A percentile compares a stretch with the other conserved stretches of the same genome.
Conservation (phyloP, 768 basidiomycete genomes). For the Tylopilus intermedius region DNA sequence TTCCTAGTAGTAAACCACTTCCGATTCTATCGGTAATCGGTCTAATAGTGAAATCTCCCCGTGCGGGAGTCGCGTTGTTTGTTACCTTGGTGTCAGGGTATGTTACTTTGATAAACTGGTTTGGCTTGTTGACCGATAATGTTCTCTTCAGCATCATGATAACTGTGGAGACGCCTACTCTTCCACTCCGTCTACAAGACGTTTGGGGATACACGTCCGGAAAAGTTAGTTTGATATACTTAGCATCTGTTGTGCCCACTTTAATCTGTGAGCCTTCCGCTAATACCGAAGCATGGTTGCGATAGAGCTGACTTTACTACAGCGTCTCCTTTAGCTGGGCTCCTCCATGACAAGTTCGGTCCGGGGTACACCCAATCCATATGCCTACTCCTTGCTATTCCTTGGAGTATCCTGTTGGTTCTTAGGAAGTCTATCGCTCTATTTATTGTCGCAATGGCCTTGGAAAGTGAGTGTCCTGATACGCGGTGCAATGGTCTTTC, state of each 20-base stretch:
- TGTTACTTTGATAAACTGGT: conserved; percentile 7
- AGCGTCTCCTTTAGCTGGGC: conserved; percentile 62
- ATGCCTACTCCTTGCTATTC: conserved; percentile 48
- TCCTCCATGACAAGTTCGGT: conserved; percentile 51
- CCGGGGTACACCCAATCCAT: conserved; percentile 48
- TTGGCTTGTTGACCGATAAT: background rate
- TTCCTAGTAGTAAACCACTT: conserved; percentile 20
- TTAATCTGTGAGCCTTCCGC: conserved; percentile 50
- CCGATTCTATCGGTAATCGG: conserved; percentile 41
- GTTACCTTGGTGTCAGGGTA: conserved; percentile 54
- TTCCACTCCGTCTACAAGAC: conserved; percentile 50
- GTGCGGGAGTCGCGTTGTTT: conserved; percentile 43
- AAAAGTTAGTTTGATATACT: conserved; percentile 60
- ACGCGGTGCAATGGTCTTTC: background rate
- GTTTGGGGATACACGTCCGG: conserved; percentile 45
- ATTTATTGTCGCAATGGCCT: conserved; percentile 35
- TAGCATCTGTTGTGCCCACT: conserved; percentile 59
- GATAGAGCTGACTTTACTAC: background rate
- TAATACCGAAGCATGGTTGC: background rate
- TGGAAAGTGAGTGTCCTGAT: conserved; percentile 40
- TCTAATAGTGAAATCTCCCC: conserved; percentile 40
- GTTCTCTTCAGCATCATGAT: conserved; percentile 37
- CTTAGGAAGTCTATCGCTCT: conserved; percentile 46
- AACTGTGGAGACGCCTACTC: conserved; percentile 49
- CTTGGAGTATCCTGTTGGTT: conserved; percentile 58